Conservation (phyloP, 106 monocot genomes). For the Chionographis japonica region DNA sequence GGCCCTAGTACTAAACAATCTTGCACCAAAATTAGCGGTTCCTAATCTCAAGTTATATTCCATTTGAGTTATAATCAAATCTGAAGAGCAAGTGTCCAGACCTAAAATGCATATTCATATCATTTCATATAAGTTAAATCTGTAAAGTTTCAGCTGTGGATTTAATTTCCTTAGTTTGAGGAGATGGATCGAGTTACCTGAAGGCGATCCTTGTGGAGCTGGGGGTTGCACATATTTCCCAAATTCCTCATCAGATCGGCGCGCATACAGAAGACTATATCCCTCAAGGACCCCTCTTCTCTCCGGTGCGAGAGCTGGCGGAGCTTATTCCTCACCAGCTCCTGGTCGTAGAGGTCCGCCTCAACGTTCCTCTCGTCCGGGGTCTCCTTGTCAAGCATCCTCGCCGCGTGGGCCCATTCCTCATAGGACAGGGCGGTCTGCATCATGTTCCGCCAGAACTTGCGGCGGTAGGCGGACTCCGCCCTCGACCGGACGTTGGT, state of each 20-base stretch:
- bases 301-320: conserved; percentile 66
- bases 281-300: conserved; percentile 72
- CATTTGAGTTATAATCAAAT: too few species aligned
- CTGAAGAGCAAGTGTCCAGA: too few species aligned
- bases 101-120: too few species aligned
- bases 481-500: conserved; percentile 58
- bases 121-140: not conserved
- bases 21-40: too few species aligned
- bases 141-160: too few species aligned
- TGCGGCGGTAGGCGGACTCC: conserved; percentile 67
- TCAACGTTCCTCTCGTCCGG: conserved; percentile 41
- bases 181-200: conserved; percentile 44
- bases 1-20: too few species aligned
- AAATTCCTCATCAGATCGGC: conserved; percentile 82
- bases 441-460: conserved; percentile 94
- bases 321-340: conserved; percentile 82
- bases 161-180: too few species aligned
- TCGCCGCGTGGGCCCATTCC: conserved; percentile 90
- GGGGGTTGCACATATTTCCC: conserved; percentile 94
- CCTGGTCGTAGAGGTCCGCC: conserved; percentile 75
- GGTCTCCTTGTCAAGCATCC: conserved; percentile 78
- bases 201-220: conserved; percentile 91
- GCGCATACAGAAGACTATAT: conserved; percentile 85
- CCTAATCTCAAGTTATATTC: too few species aligned
- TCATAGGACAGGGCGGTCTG: conserved; percentile 67